phyloP scores from a whole-genome alignment of 2,329 filamentous ascomycete species.

The Aspergillus ustus region DNA sequence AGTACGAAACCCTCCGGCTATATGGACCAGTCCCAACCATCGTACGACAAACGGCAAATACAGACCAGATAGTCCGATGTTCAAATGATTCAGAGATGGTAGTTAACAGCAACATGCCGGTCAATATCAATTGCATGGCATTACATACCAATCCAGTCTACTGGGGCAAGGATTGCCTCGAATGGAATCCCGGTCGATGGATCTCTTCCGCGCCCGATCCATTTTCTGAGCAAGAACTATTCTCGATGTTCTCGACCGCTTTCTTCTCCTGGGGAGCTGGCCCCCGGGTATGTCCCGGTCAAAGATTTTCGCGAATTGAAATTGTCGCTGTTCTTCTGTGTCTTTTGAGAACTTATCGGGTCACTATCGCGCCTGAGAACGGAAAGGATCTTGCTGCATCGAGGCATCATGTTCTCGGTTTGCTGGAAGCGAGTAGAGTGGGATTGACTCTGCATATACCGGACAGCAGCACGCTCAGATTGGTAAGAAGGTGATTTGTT shows the following conservation, averaged over 20 bases:
- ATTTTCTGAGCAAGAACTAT: too few species aligned
- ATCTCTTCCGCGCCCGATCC: background rate
- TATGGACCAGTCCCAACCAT: conserved; percentile 5
- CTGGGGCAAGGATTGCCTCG: background rate
- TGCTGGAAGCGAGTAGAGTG: conserved; percentile 5
- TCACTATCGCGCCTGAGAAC: background rate
- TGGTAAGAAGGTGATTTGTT: background rate
- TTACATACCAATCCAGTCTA: background rate
- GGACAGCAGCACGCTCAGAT: background rate
- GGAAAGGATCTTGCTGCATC: background rate
- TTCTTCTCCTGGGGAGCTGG: too few species aligned
- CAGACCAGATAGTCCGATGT: background rate
- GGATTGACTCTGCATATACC: conserved; percentile 10
- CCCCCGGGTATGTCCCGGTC: too few species aligned
- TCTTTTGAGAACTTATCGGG: conserved; percentile 1
- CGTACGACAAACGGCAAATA: background rate
- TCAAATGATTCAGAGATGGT: background rate
- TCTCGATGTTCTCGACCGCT: too few species aligned
- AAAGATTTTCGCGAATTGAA: too few species aligned
- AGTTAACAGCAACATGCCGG: background rate
- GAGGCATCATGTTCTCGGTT: background rate
- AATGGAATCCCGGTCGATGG: conserved; percentile 9
- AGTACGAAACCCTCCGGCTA: conserved; percentile 12
- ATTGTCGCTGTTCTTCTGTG: too few species aligned
- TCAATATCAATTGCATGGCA: conserved; percentile 4